These are phyloP conservation scores for Mycogone perniciosa DNA, from an alignment of 2,329 filamentous ascomycete genomes.

Conservation along the genomic window DNA sequence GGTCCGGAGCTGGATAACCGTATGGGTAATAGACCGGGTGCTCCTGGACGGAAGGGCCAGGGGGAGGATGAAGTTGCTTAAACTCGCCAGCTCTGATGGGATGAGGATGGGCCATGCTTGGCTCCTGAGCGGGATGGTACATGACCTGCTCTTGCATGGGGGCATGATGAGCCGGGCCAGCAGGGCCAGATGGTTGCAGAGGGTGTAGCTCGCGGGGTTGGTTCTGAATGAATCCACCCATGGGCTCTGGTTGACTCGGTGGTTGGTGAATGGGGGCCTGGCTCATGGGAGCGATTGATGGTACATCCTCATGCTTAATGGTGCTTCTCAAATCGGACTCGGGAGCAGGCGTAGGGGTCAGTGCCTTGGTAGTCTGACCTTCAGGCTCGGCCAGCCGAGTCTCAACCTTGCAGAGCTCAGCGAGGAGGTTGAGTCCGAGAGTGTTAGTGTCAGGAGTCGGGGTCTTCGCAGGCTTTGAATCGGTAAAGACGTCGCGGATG, in stretches of 20 bases:
- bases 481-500: constrained; percentile 37
- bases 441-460: constrained; percentile 20
- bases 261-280: constrained; percentile 21
- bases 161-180: constrained; percentile 19
- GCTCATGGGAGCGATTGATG: constrained; percentile 15
- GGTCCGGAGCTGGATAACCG: constrained; percentile 24
- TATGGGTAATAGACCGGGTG: constrained; percentile 23
- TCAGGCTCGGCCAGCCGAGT: constrained; percentile 19
- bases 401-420: constrained; percentile 29
- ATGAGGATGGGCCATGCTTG: constrained; percentile 19
- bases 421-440: constrained; percentile 28
- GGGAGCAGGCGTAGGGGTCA: not conserved
- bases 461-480: constrained; percentile 26
- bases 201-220: constrained; percentile 12
- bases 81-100: constrained; percentile 22
- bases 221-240: constrained; percentile 18
- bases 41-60: constrained; percentile 13
- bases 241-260: constrained; percentile 13
- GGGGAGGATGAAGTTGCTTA: constrained; percentile 20
- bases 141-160: constrained; percentile 13
- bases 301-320: constrained; percentile 20
- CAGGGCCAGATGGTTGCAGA: constrained; percentile 21
- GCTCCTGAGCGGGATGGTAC: constrained; percentile 23
- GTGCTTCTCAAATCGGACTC: constrained; percentile 17
- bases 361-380: constrained; percentile 7